Evolutionary conservation across 176 grass and related monocot genomes (phyloP).

Genomic region (Musa troglodytarum): DNA sequence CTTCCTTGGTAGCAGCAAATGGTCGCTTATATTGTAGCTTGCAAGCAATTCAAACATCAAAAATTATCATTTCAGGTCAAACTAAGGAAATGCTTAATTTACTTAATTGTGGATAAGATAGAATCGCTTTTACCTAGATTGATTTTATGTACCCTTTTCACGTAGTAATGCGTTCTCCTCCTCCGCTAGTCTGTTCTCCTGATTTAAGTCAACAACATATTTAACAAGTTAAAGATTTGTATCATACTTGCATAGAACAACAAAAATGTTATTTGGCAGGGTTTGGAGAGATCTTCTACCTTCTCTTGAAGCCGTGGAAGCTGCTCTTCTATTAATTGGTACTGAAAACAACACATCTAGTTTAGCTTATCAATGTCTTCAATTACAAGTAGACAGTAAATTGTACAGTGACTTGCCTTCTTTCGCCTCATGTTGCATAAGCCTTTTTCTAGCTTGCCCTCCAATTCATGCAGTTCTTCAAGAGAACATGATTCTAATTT

Average conservation of each 20-base stretch:
- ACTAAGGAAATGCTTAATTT: neutral
- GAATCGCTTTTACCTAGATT: neutral
- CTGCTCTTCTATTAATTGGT: conserved; percentile 37
- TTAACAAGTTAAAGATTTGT: neutral
- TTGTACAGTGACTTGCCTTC: conserved; percentile 31
- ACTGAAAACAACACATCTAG: conserved; percentile 25
- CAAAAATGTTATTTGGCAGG: neutral
- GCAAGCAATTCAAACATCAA: conserved; percentile 28
- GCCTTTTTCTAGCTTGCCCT: conserved; percentile 46
- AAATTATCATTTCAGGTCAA: neutral
- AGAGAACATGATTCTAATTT: conserved; percentile 50
- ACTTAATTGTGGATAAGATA: neutral
- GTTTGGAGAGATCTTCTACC: conserved; percentile 18
- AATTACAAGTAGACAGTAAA: neutral
- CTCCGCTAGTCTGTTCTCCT: conserved; percentile 41
- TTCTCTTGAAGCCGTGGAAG: conserved; percentile 36
- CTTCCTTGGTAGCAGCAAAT: neutral
- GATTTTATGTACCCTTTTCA: conserved; percentile 33
- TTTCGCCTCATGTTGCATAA: conserved; percentile 35
- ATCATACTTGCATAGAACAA: neutral
- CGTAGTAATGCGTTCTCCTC: conserved; percentile 36
- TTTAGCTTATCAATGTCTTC: neutral
- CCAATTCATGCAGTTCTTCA: conserved; percentile 50
- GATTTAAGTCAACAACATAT: conserved; percentile 4
- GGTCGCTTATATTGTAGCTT: conserved; percentile 17